These are phyloP conservation scores for Aegilops speltoides DNA, from an alignment of 176 grass and related monocot genomes.

Conservation along the genomic window DNA sequence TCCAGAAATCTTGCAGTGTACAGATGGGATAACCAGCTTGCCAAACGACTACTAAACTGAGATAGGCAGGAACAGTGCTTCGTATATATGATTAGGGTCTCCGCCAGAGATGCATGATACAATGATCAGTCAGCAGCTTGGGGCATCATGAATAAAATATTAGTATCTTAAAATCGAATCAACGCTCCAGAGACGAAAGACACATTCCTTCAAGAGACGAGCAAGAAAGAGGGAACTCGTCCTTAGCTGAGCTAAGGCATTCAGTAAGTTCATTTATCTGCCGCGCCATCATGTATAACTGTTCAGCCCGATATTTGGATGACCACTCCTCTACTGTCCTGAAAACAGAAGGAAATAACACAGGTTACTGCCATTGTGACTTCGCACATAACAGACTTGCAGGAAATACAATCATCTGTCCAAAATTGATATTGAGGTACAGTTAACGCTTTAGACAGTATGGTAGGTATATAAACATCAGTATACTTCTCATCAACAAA, in stretches of 20 bases:
- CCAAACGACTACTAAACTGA: not conserved
- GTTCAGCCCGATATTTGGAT: slow-evolving; percentile 71
- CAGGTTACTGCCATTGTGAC: not conserved
- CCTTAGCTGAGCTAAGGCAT: slow-evolving; percentile 48
- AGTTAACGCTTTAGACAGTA: not conserved
- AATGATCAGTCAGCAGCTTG: not conserved
- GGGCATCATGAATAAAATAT: not conserved
- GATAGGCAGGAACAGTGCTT: not conserved
- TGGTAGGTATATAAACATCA: not conserved
- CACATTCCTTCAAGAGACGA: slow-evolving; percentile 79
- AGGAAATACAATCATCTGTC: not conserved
- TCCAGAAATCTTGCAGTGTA: slow-evolving; percentile 5
- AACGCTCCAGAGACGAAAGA: slow-evolving; percentile 57
- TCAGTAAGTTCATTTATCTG: slow-evolving; percentile 61
- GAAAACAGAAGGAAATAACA: slow-evolving; percentile 15
- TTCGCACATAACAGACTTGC: slow-evolving; percentile 6
- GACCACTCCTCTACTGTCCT: slow-evolving; percentile 86
- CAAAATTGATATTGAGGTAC: slow-evolving; percentile 12
- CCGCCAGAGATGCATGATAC: not conserved
- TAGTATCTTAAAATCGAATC: slow-evolving; percentile 1
- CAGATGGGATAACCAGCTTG: slow-evolving; percentile 3
- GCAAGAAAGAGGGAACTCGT: slow-evolving; percentile 67
- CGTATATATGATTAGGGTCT: not conserved
- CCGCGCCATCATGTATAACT: slow-evolving; percentile 80
- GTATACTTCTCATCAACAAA: slow-evolving; percentile 7